Percentiles rank a stretch among this genome's conserved stretches.
These are phyloP conservation scores for Acanthamoeba royreba DNA, from an alignment of 208 protist species.

Conservation along the genomic window DNA sequence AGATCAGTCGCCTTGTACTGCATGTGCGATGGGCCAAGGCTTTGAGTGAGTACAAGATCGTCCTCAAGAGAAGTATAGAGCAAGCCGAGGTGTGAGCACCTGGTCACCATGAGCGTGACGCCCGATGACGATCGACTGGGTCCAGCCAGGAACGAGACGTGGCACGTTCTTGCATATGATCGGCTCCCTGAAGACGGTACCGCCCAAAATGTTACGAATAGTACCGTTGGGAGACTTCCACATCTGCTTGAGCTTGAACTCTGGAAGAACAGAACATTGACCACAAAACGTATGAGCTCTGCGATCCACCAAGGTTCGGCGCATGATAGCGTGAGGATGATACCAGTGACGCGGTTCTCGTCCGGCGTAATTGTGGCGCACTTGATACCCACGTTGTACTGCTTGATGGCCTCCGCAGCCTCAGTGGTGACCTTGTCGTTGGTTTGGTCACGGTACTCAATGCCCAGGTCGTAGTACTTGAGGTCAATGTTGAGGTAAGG, in stretches of 20 bases:
- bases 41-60: background rate
- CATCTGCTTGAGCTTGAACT: constrained; percentile 97
- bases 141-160: constrained; percentile 86
- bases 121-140: constrained; percentile 93
- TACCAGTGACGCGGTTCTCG: constrained; percentile 91
- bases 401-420: constrained; percentile 88
- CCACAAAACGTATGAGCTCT: background rate
- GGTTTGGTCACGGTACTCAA: constrained; percentile 84
- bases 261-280: constrained; percentile 17
- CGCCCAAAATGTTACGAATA: constrained; percentile 97
- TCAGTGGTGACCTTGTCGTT: constrained; percentile 76
- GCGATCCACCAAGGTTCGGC: background rate
- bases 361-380: constrained; percentile 98
- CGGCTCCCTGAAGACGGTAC: constrained; percentile 97
- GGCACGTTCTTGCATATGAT: constrained; percentile 84
- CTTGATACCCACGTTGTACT: constrained; percentile 96
- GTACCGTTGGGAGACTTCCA: constrained; percentile 97
- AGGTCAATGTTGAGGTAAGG: constrained; percentile 94
- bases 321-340: background rate
- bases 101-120: constrained; percentile 94
- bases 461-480: constrained; percentile 95
- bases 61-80: background rate
- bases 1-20: constrained; percentile 94
- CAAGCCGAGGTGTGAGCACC: background rate
- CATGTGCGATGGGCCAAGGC: background rate